Conservation (phyloP, 345 rosid genomes). For the Eucalyptus urophylla region DNA sequence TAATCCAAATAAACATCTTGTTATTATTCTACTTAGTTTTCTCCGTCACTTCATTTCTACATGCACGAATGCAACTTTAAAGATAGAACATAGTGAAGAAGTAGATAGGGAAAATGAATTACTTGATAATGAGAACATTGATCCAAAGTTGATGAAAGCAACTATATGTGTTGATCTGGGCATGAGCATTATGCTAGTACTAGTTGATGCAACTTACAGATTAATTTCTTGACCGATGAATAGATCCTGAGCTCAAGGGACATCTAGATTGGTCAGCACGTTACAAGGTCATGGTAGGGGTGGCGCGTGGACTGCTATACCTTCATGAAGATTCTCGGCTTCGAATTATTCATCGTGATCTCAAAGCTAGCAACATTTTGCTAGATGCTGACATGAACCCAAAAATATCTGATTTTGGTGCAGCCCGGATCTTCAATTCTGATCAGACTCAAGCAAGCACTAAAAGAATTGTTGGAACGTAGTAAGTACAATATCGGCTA, state of each 20-base stretch:
- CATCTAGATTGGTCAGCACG: constrained; percentile 35
- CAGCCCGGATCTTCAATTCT: constrained; percentile 34
- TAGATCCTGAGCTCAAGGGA: constrained; percentile 20
- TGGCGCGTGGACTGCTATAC: constrained; percentile 14
- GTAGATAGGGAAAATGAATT: neutral
- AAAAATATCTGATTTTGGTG: constrained; percentile 63
- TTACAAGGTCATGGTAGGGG: constrained; percentile 15
- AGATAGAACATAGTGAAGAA: neutral
- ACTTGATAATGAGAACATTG: neutral
- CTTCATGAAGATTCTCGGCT: constrained; percentile 42
- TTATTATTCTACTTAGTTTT: neutral
- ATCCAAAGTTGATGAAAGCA: neutral
- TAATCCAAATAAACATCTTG: neutral
- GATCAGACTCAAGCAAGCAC: constrained; percentile 24
- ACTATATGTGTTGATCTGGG: neutral
- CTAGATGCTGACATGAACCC: constrained; percentile 46
- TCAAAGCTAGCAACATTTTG: constrained; percentile 44
- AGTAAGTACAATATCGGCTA: constrained; percentile 16
- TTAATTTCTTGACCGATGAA: neutral
- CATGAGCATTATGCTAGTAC: neutral
- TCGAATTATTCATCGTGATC: constrained; percentile 56
- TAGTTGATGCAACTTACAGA: neutral
- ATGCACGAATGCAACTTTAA: neutral
- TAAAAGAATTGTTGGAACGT: constrained; percentile 36
- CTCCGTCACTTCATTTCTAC: neutral